phyloP scores from a whole-genome alignment of 306 rosid species.

The Abrus precatorius region DNA sequence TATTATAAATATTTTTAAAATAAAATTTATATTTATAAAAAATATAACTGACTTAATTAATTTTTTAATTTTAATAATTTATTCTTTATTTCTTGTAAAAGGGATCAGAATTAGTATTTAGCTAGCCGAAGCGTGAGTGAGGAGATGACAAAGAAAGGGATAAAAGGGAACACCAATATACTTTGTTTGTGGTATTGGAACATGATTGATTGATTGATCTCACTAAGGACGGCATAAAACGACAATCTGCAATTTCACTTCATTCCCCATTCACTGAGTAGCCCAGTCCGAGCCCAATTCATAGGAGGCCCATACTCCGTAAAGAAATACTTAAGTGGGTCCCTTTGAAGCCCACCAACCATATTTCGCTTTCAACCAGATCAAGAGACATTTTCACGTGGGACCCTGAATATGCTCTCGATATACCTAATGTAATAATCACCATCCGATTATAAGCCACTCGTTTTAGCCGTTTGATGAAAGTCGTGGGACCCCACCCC shows the following conservation, averaged over 20 bases:
- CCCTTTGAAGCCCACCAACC: constrained; percentile 34
- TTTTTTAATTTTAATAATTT: no score
- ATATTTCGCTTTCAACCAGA: not conserved
- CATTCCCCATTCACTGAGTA: not conserved
- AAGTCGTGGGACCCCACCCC: constrained; percentile 18
- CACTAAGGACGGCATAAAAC: constrained; percentile 20
- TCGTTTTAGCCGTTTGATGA: constrained; percentile 53
- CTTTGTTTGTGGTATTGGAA: not conserved
- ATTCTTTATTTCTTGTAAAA: no score
- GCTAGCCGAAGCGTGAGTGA: not conserved
- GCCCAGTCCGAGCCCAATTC: constrained; percentile 29
- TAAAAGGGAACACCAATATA: not conserved
- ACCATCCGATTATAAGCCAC: constrained; percentile 42
- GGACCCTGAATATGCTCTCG: constrained; percentile 39
- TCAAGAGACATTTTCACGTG: constrained; percentile 23
- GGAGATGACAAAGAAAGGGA: not conserved
- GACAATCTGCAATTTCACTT: not conserved
- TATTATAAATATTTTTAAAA: no score
- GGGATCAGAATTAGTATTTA: no score
- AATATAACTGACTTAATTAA: no score
- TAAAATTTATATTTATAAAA: no score
- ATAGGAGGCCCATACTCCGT: not conserved
- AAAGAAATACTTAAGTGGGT: not conserved
- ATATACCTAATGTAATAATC: not conserved
- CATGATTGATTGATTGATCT: constrained; percentile 2